Evolutionary conservation across 345 rosid species (phyloP).

Genomic region (Gossypium rotundifolium): DNA sequence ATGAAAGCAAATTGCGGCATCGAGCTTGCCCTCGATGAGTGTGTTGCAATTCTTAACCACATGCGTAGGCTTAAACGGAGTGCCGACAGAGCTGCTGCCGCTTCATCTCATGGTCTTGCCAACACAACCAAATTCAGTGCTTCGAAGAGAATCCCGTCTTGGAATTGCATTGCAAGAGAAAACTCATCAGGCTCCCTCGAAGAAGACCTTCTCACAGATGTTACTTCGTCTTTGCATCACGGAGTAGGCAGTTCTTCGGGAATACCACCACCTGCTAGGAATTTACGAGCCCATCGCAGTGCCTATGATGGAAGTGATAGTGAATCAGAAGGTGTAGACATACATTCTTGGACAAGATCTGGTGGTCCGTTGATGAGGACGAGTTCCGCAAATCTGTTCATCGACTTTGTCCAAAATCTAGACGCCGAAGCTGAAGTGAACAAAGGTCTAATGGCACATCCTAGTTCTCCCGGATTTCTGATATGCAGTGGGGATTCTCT

Average conservation of each 20-base stretch:
- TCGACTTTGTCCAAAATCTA: slow-evolving; percentile 69
- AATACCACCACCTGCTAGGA: slow-evolving; percentile 39
- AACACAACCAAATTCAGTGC: slow-evolving; percentile 58
- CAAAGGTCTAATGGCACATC: slow-evolving; percentile 45
- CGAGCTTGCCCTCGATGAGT: slow-evolving; percentile 96
- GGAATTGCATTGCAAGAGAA: slow-evolving; percentile 94
- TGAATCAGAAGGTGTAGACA: slow-evolving; percentile 66
- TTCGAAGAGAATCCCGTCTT: slow-evolving; percentile 89
- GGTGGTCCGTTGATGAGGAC: slow-evolving; percentile 99
- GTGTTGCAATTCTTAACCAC: slow-evolving; percentile 90
- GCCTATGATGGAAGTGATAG: slow-evolving; percentile 78
- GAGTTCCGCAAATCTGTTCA: slow-evolving; percentile 72
- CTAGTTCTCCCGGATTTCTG: slow-evolving; percentile 31
- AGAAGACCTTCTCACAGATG: slow-evolving; percentile 47
- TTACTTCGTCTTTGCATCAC: slow-evolving; percentile 36
- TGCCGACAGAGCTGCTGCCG: slow-evolving; percentile 84
- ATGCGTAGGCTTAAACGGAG: slow-evolving; percentile 92
- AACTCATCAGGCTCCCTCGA: slow-evolving; percentile 93
- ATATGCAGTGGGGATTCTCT: slow-evolving; percentile 40
- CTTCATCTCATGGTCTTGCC: slow-evolving; percentile 60
- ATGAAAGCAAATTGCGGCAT: slow-evolving; percentile 94
- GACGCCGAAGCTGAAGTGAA: slow-evolving; percentile 47
- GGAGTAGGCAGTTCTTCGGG: slow-evolving; percentile 37
- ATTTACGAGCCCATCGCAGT: slow-evolving; percentile 27
- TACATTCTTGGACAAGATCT: slow-evolving; percentile 86